These are phyloP conservation scores for Oryza australiensis DNA, from an alignment of 176 grass and related monocot species.

Conservation along the genomic window DNA sequence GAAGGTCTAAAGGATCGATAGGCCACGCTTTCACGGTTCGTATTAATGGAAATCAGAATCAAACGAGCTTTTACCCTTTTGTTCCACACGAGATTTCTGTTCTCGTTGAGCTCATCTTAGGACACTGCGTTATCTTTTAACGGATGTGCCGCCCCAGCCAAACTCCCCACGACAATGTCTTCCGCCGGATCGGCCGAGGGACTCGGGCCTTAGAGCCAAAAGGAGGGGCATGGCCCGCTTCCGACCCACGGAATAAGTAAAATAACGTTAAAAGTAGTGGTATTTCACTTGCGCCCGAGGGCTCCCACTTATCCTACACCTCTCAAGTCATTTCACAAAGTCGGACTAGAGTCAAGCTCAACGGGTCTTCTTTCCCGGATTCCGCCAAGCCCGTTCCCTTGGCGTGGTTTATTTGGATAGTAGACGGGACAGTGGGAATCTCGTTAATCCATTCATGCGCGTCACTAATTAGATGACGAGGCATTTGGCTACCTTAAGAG, in stretches of 20 bases:
- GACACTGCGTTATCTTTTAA: constrained; percentile 82
- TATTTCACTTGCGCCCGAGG: constrained; percentile 25
- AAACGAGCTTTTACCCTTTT: constrained; percentile 80
- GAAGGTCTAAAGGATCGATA: constrained; percentile 74
- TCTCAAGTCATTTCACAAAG: too few relatives aligned
- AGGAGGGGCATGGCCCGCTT: too few relatives aligned
- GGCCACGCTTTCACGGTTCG: constrained; percentile 69
- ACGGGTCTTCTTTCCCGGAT: too few relatives aligned
- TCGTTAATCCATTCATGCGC: constrained; percentile 69
- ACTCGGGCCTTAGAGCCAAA: too few relatives aligned
- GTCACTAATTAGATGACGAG: constrained; percentile 73
- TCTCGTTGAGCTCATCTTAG: constrained; percentile 74
- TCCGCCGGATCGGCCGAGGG: too few relatives aligned
- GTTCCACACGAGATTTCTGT: constrained; percentile 70
- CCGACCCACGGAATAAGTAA: constrained; percentile 36
- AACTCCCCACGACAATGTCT: constrained; percentile 86
- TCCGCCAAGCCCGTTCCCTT: too few relatives aligned
- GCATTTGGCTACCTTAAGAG: constrained; percentile 88
- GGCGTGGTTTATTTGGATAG: too few relatives aligned
- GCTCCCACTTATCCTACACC: too few relatives aligned
- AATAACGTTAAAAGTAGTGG: constrained; percentile 35
- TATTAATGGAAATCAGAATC: constrained; percentile 75
- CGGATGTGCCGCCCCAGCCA: constrained; percentile 74
- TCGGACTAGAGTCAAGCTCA: too few relatives aligned
- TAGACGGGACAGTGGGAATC: constrained; percentile 45